Base-by-base conservation (phyloP, 75 land plant species). In the Pinus taeda region DNA sequence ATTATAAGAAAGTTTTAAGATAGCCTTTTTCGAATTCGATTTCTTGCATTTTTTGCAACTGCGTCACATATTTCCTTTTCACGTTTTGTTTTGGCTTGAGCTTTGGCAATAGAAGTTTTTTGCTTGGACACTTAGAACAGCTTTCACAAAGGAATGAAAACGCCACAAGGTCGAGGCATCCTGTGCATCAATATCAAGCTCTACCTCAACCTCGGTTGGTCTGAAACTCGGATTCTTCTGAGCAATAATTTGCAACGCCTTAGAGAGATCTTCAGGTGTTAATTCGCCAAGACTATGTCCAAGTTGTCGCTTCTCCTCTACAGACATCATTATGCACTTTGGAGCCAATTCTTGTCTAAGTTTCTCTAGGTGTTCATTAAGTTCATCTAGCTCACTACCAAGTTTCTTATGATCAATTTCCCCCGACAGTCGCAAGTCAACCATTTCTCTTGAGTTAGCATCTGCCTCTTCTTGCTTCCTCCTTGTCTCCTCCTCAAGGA, bases 161-260 rank as follows among this genome's bases (percentile, higher is more conserved):
- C 88, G 87, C 97, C 97, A 94, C 79, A 94, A 75, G 26, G 97
- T 94, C 6, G 92, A 81, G 59, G 91, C 88, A 74, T 88, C 91
- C n/a, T n/a, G n/a, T n/a, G n/a, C n/a, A 89, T 92, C 92, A 36
- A 95, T 87, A 77, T 95, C 98, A 79, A 95, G 83, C 60, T 95
- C 92, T 21, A 95, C 92, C 71, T 85, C 92, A 55, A 84, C 92
- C 22, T 87, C 87, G 36, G 79, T 79, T 29, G 88, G 77, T 79
- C 81, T 87, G 55, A 95, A 91, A 49, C 58, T 77, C 6, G 97
- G 95, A 78, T 92, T 85, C 62, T 77, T 85, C 75, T 92, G 89
- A 60, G 97, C 87, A 78, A 94, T 88, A 57, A 94, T 88, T 65
- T 92, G 93, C 61, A 94, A 80, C 5, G 92, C 97, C 77, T 82